Evolutionary conservation across 1,284 basidiomycete species (phyloP).

Genomic region (Ganoderma resinaceum): DNA sequence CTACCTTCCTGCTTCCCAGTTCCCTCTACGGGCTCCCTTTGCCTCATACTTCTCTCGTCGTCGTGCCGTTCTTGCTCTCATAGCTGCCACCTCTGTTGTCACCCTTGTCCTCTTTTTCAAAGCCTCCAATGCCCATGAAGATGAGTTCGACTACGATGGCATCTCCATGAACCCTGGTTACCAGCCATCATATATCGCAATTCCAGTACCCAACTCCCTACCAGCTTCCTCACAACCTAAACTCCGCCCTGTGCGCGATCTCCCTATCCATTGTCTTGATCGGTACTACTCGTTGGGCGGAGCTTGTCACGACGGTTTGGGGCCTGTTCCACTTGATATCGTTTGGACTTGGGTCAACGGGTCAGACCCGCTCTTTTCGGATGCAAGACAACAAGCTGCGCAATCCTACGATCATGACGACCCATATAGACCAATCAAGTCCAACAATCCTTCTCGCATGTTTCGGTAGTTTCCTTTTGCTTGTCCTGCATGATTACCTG

Average conservation of each 20-base stretch:
- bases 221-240: conserved; percentile 21
- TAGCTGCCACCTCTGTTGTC: conserved; percentile 30
- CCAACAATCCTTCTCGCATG: conserved; percentile 33
- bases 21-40: conserved; percentile 11
- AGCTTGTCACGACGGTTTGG: conserved; percentile 30
- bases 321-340: conserved; percentile 35
- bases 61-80: conserved; percentile 32
- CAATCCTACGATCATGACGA: conserved; percentile 27
- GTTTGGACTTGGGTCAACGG: conserved; percentile 43
- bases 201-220: conserved; percentile 28
- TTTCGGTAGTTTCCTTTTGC: conserved; percentile 33
- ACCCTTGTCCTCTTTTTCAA: conserved; percentile 31
- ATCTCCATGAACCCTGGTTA: conserved; percentile 14
- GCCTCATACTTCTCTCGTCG: conserved; percentile 27
- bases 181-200: conserved; percentile 34
- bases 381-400: conserved; percentile 28
- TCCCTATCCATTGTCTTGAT: conserved; percentile 35
- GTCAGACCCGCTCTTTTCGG: conserved; percentile 35
- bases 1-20: conserved; percentile 12
- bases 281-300: conserved; percentile 33
- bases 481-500: background rate
- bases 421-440: conserved; percentile 34
- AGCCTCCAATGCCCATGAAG: conserved; percentile 21
- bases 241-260: conserved; percentile 33
- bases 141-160: conserved; percentile 24